A percentile compares a stretch with the other conserved stretches of the same genome.
phyloP scores from a whole-genome alignment of 257 asterid genomes.

The Catharanthus roseus region DNA sequence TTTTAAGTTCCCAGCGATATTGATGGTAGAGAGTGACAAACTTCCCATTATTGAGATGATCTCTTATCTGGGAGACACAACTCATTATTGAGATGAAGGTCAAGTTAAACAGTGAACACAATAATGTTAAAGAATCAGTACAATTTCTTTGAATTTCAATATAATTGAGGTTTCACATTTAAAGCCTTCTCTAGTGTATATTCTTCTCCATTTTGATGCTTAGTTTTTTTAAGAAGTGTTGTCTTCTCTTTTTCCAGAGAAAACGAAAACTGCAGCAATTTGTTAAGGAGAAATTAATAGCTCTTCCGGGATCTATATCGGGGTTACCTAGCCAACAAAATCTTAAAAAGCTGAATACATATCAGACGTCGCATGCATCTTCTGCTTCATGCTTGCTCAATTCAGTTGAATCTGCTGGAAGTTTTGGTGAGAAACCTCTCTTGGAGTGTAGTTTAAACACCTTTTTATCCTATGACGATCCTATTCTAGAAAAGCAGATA shows the following conservation, averaged over 20 bases:
- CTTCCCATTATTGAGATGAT: background rate
- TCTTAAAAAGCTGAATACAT: conserved; percentile 30
- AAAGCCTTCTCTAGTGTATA: background rate
- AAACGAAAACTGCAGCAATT: conserved; percentile 63
- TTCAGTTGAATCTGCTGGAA: conserved; percentile 36
- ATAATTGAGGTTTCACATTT: background rate
- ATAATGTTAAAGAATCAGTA: background rate
- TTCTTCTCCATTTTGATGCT: background rate
- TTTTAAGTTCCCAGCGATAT: background rate
- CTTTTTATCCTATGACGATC: conserved; percentile 37
- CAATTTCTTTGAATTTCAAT: background rate
- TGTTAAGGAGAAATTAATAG: conserved; percentile 37
- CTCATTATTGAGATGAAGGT: no score
- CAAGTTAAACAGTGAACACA: background rate
- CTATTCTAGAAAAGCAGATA: conserved; percentile 31
- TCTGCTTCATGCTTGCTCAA: conserved; percentile 45
- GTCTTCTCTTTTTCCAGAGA: conserved; percentile 36
- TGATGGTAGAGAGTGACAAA: background rate
- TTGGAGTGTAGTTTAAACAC: conserved; percentile 40
- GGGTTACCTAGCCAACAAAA: conserved; percentile 31
- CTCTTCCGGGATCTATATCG: conserved; percentile 27
- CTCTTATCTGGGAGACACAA: no score
- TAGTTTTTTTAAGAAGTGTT: background rate
- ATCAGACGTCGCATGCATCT: conserved; percentile 42
- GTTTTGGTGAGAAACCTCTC: conserved; percentile 26